A percentile compares a stretch with the other conserved stretches of the same genome.
Evolutionary conservation across 139 green algal species (phyloP).

Genomic region (Picochlorum sp.): DNA sequence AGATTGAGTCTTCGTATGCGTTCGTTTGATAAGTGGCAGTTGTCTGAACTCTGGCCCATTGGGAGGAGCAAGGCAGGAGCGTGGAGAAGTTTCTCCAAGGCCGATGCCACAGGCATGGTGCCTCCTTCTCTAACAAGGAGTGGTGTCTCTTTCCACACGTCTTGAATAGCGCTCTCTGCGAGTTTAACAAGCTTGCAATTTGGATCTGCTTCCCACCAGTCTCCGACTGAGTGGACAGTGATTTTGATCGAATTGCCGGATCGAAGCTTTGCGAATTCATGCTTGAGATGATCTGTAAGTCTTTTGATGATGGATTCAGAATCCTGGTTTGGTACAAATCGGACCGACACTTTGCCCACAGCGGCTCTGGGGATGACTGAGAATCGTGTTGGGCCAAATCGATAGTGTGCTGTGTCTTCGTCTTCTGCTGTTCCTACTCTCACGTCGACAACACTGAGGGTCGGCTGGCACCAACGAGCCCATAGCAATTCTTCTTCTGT

Average conservation of each 20-base stretch:
- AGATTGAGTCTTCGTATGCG: constrained; percentile 73
- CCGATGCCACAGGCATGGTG: constrained; percentile 82
- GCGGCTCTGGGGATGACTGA: constrained; percentile 80
- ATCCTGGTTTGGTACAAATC: constrained; percentile 65
- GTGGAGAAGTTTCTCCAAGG: constrained; percentile 76
- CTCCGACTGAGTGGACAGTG: constrained; percentile 57
- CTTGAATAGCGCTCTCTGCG: constrained; percentile 59
- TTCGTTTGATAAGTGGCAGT: constrained; percentile 84
- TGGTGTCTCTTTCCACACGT: constrained; percentile 66
- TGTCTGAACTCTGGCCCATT: constrained; percentile 82
- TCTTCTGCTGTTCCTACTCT: constrained; percentile 35
- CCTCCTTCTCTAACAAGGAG: constrained; percentile 76
- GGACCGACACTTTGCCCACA: constrained; percentile 64
- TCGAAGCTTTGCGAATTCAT: constrained; percentile 72
- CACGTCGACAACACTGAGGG: constrained; percentile 81
- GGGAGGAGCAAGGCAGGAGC: constrained; percentile 84
- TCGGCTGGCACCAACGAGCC: constrained; percentile 80
- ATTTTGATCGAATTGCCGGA: constrained; percentile 63
- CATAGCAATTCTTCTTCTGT: constrained; percentile 64
- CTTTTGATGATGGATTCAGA: constrained; percentile 19
- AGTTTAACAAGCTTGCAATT: constrained; percentile 55
- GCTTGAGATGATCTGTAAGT: constrained; percentile 61
- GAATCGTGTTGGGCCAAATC: constrained; percentile 89
- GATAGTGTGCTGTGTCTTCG: constrained; percentile 32
- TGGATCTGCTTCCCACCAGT: constrained; percentile 85